These are phyloP conservation scores for Echinochloa phyllopogon DNA, from an alignment of 176 grass and related monocot genomes.

Conservation along the genomic window DNA sequence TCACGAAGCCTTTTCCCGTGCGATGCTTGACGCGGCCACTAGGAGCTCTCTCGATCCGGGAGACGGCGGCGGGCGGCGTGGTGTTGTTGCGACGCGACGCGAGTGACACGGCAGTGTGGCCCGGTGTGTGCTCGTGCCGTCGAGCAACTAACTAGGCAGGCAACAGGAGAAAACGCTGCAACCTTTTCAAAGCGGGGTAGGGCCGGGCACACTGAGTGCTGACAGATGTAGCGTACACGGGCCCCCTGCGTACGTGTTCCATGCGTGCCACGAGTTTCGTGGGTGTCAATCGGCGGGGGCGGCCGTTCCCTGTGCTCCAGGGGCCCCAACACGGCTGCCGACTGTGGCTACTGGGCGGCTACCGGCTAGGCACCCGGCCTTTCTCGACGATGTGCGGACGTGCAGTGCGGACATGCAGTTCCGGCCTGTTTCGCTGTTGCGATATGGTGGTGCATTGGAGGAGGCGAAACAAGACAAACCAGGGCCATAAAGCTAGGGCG, in stretches of 20 bases:
- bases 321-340: not conserved
- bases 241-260: not conserved
- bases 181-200: not conserved
- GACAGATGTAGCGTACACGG: not conserved
- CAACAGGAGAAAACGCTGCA: not conserved
- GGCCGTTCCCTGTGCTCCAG: not conserved
- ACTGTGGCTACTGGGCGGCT: not conserved
- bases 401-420: not conserved
- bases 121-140: not conserved
- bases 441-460: constrained; percentile 36
- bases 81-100: not conserved
- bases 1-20: not conserved
- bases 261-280: not conserved
- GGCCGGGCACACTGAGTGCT: not conserved
- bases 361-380: not conserved
- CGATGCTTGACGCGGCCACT: constrained; percentile 15
- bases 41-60: not conserved
- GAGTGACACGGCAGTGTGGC: not conserved
- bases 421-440: not conserved
- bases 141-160: not conserved
- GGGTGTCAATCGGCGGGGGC: not conserved
- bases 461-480: constrained; percentile 24
- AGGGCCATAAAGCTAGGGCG: not conserved
- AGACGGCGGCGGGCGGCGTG: not conserved
- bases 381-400: not conserved